Evolutionary conservation across 345 rosid species (phyloP), one percentile per base, ranked within the genome.

Genomic region (Lumnitzera littorea): DNA sequence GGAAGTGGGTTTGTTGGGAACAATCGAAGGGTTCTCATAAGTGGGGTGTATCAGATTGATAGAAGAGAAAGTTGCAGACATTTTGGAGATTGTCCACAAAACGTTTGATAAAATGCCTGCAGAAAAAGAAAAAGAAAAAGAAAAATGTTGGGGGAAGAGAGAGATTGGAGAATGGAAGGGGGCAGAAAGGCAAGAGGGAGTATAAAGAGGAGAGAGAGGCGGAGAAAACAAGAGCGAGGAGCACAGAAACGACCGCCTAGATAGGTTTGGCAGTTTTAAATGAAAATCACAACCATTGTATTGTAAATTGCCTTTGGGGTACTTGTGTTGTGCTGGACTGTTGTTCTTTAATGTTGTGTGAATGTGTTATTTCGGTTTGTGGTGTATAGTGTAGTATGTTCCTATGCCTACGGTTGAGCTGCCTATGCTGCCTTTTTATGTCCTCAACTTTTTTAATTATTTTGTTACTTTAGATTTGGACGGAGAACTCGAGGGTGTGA

Each of bases 41-140:
- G 65, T 11, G 24, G 14, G 53, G 7, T 14, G 63, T 23, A 59
- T 23, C 2, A 43, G 43, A 15, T 24, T 11, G 50, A 67, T 50
- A 54, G 65, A 52, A 16, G 62, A 50, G 25, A 67, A 53, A 50
- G 62, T 59, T 14, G 72, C 55, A 14, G 72, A 53, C 72, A 62
- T 57, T 36, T 48, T 24, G 65, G 58, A 25, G 15, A n/a, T 16
- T 57, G 53, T 41, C 24, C 8, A 23, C 51, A 54, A 46, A n/a
- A 2, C 25, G 48, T 15, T 56, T 16, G 48, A 16, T 27, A 51
- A 63, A 10, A 56, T 55, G 52, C 4, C 25, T 55, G 51, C 14
- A 15, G 15, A 12, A 17, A 14, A 29, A 15, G 58, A 58, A 25
- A 55, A 25, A 16, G 41, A 12, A 17, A 14, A 29, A 15, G 58